A percentile compares a stretch with the other conserved stretches of the same genome.
Conservation (phyloP, 1,139 yeast genomes). For the Suhomyces anneliseae region DNA sequence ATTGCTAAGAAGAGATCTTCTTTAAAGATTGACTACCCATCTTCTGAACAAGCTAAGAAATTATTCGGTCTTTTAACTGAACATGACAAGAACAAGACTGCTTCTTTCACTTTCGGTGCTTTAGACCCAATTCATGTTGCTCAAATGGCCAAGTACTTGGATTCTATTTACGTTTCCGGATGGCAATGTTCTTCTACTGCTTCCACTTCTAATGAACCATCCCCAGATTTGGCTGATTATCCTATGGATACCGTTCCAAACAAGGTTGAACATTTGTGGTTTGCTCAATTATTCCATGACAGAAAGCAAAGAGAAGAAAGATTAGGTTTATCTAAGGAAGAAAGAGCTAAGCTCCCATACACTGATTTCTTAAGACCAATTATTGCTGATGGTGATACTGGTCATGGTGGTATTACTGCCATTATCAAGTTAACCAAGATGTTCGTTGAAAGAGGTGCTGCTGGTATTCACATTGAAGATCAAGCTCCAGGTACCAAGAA, state of each 20-base stretch:
- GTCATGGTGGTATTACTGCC: constrained; percentile 98
- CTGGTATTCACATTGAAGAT: constrained; percentile 97
- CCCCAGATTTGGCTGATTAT: constrained; percentile 97
- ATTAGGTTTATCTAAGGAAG: constrained; percentile 53
- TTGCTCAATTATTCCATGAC: constrained; percentile 96
- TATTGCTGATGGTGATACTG: constrained; percentile 97
- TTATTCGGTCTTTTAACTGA: constrained; percentile 66
- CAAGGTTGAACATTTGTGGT: constrained; percentile 95
- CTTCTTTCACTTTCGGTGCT: constrained; percentile 92
- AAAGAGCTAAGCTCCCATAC: constrained; percentile 63
- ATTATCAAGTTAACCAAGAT: constrained; percentile 92
- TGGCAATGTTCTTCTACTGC: constrained; percentile 99
- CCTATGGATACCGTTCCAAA: constrained; percentile 99
- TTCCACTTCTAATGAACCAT: constrained; percentile 94
- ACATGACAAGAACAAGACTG: constrained; percentile 74
- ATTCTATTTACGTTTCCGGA: constrained; percentile 90
- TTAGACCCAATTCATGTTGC: constrained; percentile 94
- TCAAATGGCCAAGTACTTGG: constrained; percentile 95
- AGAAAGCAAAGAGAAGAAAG: constrained; percentile 93
- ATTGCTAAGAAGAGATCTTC: constrained; percentile 89
- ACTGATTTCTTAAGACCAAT: constrained; percentile 91
- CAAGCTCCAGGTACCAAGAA: constrained; percentile 99
- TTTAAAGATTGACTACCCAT: constrained; percentile 66
- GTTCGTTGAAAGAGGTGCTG: constrained; percentile 98
- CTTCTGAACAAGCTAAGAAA: constrained; percentile 81